These are phyloP conservation scores for Suhomyces xylopsoci DNA, from an alignment of 805 yeast genomes.

Conservation along the genomic window DNA sequence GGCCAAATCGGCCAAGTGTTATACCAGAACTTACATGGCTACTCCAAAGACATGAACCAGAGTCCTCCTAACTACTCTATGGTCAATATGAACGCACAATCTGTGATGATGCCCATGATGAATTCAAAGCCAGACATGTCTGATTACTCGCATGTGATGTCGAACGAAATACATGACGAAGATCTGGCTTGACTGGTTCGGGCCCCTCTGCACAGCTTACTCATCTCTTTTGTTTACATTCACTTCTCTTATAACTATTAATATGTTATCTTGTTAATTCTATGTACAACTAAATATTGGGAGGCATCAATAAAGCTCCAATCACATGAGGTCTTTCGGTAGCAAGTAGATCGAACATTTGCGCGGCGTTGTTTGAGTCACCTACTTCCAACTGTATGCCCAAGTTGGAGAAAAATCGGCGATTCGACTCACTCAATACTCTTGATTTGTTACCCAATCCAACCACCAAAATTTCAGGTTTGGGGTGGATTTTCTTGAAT, in stretches of 20 bases:
- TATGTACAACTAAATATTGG: constrained; percentile 42
- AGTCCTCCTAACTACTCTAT: constrained; percentile 8
- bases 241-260: not conserved
- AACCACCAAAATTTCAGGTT: constrained; percentile 70
- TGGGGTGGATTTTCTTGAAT: constrained; percentile 60
- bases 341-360: constrained; percentile 69
- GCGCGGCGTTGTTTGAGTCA: constrained; percentile 62
- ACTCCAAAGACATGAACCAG: constrained; percentile 2
- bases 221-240: not conserved
- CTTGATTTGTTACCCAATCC: constrained; percentile 70
- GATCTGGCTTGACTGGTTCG: constrained; percentile 1
- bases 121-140: not conserved
- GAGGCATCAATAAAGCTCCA: constrained; percentile 73
- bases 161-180: constrained; percentile 1
- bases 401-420: constrained; percentile 45
- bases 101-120: constrained; percentile 11
- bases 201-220: not conserved
- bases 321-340: constrained; percentile 75
- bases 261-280: not conserved
- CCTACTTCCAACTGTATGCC: constrained; percentile 74
- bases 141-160: not conserved
- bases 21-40: constrained; percentile 5
- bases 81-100: constrained; percentile 9
- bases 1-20: constrained; percentile 8
- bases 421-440: constrained; percentile 56